Conservation (phyloP, 257 asterid genomes). For the Nicotiana otophora region DNA sequence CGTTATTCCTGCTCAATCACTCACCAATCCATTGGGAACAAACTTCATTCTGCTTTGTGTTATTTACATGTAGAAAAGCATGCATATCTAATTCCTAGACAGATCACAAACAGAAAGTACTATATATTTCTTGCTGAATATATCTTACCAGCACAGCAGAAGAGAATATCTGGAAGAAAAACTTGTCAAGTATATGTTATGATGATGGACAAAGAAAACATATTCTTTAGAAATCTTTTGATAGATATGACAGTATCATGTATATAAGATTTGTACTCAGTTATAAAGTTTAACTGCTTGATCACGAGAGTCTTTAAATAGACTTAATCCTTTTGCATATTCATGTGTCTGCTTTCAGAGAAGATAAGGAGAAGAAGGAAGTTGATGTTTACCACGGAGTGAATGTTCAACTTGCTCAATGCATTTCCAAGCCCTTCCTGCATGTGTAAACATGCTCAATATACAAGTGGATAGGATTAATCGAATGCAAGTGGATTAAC, state of each 20-base stretch:
- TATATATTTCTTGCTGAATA: neutral
- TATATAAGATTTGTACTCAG: neutral
- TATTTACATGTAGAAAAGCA: neutral
- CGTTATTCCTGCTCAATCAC: neutral
- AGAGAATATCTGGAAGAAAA: neutral
- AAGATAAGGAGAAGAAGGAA: slow-evolving; percentile 3
- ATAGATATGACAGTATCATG: neutral
- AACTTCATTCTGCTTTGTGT: neutral
- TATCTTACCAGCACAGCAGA: neutral
- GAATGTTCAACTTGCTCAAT: slow-evolving; percentile 53
- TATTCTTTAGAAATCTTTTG: neutral
- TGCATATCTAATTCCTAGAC: neutral
- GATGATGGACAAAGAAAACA: neutral
- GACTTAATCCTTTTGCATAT: neutral
- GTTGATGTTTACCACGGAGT: slow-evolving; percentile 58
- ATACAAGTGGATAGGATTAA: neutral
- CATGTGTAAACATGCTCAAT: slow-evolving; percentile 22
- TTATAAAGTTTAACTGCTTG: neutral
- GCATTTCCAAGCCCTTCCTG: slow-evolving; percentile 73
- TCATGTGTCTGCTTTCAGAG: neutral
- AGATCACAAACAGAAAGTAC: neutral
- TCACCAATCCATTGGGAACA: neutral
- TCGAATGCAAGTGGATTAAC: neutral
- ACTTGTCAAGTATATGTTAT: neutral
- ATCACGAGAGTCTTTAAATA: neutral